Evolutionary conservation across 805 yeast species (phyloP), one percentile per base, ranked within the genome.

Genomic region (Lachancea nothofagi): DNA sequence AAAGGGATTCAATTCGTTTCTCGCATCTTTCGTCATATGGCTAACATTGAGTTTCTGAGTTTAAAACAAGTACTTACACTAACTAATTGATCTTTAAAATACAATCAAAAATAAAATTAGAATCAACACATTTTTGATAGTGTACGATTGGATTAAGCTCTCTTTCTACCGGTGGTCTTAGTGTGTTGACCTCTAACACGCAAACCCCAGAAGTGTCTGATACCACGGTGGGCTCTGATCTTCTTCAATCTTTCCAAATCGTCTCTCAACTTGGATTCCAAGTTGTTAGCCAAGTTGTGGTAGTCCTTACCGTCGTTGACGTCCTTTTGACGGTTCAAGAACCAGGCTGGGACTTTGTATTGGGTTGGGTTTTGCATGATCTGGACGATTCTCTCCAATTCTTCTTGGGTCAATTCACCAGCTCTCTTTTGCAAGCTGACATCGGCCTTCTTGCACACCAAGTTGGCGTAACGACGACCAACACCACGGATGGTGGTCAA

Each of bases 171-270:
- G 65, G 99, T 93, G 72, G 98, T 90, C 85, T 93, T 93, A 83
- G 99, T 93, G 80, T 93, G 99, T 81, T 93, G 98, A 78, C 98
- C 98, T 83, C 98, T 88, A 74, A 94, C 98, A 80, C 93, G 93
- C 72, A 93, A 79, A 72, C 97, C 97, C 97, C 97, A 93, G 90
- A 82, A 89, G 81, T 93, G 99, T 83, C 99, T 88, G 75, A 93
- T 83, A 90, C 99, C 99, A 77, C 97, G 82, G 93, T 93, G 98
- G 69, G 97, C 78, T 83, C 98, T 94, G 84, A 94, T 93, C 79
- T 93, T 93, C 95, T 94, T 94, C 75, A 93, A 80, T 83, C 97
- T 90, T 80, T 93, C 98, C 73, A 93, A 80, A 70, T 93, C 98
- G 71, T 93, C 99, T 86, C 99, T 93, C 74, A 93, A 85, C 79